Evolutionary conservation across 495 filamentous ascomycete species (phyloP), one percentile per base, ranked within the genome.

Genomic region (Penicillium paradoxum): DNA sequence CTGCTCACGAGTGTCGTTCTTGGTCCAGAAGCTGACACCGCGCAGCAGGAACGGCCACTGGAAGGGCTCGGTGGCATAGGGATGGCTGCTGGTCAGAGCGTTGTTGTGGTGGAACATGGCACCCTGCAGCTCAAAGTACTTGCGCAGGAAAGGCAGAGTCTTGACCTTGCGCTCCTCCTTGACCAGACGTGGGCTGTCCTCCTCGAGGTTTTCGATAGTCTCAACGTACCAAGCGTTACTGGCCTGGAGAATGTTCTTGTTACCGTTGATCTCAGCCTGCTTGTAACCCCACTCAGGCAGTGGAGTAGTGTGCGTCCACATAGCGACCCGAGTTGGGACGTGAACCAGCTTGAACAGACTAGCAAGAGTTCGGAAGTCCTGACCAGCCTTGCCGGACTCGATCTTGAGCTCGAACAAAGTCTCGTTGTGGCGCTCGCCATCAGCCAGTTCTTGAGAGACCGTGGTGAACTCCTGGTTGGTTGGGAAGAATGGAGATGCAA

Each of bases 71-170:
- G 87, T 93, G 22, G 93, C 84, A 63, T 98, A 98, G 1, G 93
- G 93, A 68, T 98, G 93, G 63, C 89, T 95, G 73, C 88, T 92
- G 32, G 93, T 98, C 66, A 98, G 73, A 56, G 93, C 91, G 70
- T 91, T 97, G 78, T 98, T 98, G 76, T 98, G 93, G 81, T 82
- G 91, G 82, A 98, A 98, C 88, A 98, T 98, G 45, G 93, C 90
- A 34, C 93, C 84, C 67, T 98, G 93, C 49, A 98, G 80, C 75
- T 98, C 95, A 53, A 97, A 80, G 77, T 93, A 98, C 72, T 98
- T 98, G 64, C 79, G 86, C 51, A 95, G 70, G 82, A 98, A 98
- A 30, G 92, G 81, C 50, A 97, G 62, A 13, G 78, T 76, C 73
- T 95, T 96, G 64, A 89, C 77, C 68, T 95, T 81, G 55, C 79